Evolutionary conservation across 495 filamentous ascomycete species (phyloP), one percentile per base, ranked within the genome.

Genomic region (Xylaria bambusicola): DNA sequence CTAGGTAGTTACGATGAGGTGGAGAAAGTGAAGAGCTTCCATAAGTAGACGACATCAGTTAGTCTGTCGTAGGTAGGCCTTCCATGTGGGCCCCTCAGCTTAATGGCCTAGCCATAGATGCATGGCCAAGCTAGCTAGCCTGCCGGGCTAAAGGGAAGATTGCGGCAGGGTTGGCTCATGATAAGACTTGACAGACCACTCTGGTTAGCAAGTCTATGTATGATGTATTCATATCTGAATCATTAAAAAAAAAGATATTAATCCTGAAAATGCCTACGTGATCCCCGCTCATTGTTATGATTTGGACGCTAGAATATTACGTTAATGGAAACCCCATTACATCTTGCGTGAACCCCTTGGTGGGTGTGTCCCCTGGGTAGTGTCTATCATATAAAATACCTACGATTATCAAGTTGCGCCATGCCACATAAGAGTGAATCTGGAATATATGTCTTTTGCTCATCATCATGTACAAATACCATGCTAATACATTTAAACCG

Each of bases 1-100:
- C 82, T 98, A 77, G 94, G 94, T 59, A 96, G 91, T 52, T 89
- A 89, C 61, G 89, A 95, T 56, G 94, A 98, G 82, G 86, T 98
- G 23, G 89, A 96, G 77, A 97, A 96, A 82, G 89, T 97, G 60
- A 96, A 96, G 71, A 81, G 86, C 41, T 80, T 85, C 59, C 73
- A 78, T 60, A 77, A 75, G 64, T 72, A 60, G 21, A 40, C 23
- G 33, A 7, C 23, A 2, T n/a, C 17, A 20, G 20, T 5, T 6
- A 26, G 21, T n/a, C n/a, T n/a, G n/a, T n/a, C n/a, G n/a, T n/a
- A n/a, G n/a, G n/a, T n/a, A n/a, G 21, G 3, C 3, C 1, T 26
- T 26, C 18, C 18, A 13, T 42, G 21, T 5, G 50, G 7, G 2
- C 7, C 17, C 4, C 15, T 33, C 12, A 10, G 6, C 10, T 10